Evolutionary conservation across 1,139 yeast species (phyloP), one percentile per base, ranked within the genome.

Genomic region (Candida neerlandica): DNA sequence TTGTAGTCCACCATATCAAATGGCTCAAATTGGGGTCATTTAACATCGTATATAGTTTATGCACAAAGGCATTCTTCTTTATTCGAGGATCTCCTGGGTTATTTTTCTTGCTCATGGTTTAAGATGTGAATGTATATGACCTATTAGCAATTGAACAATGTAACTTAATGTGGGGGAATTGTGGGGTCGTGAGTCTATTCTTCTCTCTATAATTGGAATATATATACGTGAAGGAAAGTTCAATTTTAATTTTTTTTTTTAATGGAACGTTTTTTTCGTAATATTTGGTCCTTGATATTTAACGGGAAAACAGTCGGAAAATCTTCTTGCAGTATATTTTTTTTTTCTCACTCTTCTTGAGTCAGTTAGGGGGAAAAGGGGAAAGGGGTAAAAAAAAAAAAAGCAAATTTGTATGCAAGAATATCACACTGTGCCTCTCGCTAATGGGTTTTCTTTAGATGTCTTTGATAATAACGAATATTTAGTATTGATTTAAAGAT

Each of bases 1-100:
- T 67, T 44, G 82, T 78, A 5, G 89, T 80, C 98, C 98, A 94
- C 81, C 92, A 84, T 41, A 92, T 89, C 34, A 76, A 58, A 52
- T 72, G 71, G 15, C 68, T 47, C 30, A 84, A 63, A 34, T 64
- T 67, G n/a, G 80, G 75, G 56, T 84, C 86, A 43, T 70, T 70
- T 27, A 84, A 69, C 88, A 84, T 83, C 45, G 79, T 71, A 60
- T 78, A 84, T 19, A 84, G 66, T 63, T 84, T 84, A 56, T 81
- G 81, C 7, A 84, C 87, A 65, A 84, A 84, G 1, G 87, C 88
- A 50, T 83, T 81, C 55, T 81, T 82, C 59, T 82, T 82, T 29
- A 73, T 60, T 37, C 75, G 61, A 21, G 63, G 57, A 26, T 59
- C 64, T 42, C 42, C 41, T 27, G 46, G 43, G n/a, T 56, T 63